Evolutionary conservation across 192 early-diverging fungal genomes (phyloP).

Genomic region (Coemansia guatemalensis): DNA sequence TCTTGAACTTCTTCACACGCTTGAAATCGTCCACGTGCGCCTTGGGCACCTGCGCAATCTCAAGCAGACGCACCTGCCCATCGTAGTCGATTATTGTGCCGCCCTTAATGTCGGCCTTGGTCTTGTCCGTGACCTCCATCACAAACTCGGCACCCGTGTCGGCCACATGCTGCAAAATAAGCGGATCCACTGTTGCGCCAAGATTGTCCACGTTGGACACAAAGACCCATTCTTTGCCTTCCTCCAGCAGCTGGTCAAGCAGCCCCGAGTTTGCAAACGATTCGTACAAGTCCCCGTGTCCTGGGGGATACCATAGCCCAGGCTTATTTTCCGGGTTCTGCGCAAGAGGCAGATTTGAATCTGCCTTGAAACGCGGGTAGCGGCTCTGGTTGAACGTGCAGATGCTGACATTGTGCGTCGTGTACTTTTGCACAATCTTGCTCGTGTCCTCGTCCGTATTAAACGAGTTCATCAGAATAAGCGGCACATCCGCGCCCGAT

Average conservation of each 20-base stretch:
- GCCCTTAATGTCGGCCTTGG: conserved; percentile 99
- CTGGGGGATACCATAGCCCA: conserved; percentile 83
- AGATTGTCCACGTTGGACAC: conserved; percentile 99
- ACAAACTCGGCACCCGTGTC: conserved; percentile 87
- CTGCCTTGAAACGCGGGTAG: conserved; percentile 91
- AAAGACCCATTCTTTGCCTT: conserved; percentile 98
- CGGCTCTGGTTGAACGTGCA: conserved; percentile 98
- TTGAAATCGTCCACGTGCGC: conserved; percentile 99
- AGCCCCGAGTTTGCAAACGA: conserved; percentile 88
- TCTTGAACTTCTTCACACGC: conserved; percentile 99
- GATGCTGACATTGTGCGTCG: conserved; percentile 85
- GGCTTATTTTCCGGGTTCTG: conserved; percentile 63
- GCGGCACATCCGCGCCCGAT: conserved; percentile 88
- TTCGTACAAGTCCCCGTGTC: conserved; percentile 99
- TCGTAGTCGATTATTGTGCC: conserved; percentile 99
- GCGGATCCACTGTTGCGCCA: conserved; percentile 93
- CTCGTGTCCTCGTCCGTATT: conserved; percentile 98
- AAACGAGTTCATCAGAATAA: conserved; percentile 99
- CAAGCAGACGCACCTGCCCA: conserved; percentile 86
- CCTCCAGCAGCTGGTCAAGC: conserved; percentile 86
- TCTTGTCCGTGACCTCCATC: conserved; percentile 99
- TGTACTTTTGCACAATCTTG: conserved; percentile 98
- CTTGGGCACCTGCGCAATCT: conserved; percentile 98
- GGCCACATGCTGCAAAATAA: conserved; percentile 90
- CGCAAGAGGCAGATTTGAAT: conserved; percentile 85